phyloP scores from a whole-genome alignment of 768 basidiomycete genomes.

The Hirschioporus abietinus region DNA sequence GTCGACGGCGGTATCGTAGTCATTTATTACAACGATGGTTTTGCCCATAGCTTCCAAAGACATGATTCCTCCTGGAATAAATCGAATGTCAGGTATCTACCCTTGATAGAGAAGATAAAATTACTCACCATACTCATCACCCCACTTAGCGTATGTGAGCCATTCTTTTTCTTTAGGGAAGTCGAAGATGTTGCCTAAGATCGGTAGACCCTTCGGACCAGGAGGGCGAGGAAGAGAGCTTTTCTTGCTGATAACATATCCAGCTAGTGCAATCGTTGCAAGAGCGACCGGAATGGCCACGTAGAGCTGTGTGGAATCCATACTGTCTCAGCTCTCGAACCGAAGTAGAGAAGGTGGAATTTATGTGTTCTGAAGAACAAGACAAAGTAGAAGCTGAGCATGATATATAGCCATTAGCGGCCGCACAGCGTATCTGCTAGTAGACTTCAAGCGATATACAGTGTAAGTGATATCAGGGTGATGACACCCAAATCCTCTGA shows the following conservation, averaged over 20 bases:
- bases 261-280: not conserved
- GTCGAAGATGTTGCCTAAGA: slow-evolving; percentile 22
- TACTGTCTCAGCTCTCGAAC: not conserved
- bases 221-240: slow-evolving; percentile 16
- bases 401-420: not conserved
- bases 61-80: slow-evolving; percentile 17
- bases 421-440: not conserved
- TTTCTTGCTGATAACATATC: not conserved
- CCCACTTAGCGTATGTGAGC: slow-evolving; percentile 8
- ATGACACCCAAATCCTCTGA: not conserved
- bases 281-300: slow-evolving; percentile 8
- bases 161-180: slow-evolving; percentile 17
- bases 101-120: not conserved
- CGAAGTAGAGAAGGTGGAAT: not conserved
- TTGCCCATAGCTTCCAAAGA: slow-evolving; percentile 18
- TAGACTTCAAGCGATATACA: not conserved
- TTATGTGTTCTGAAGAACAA: not conserved
- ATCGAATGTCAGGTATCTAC: not conserved
- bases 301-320: slow-evolving; percentile 7
- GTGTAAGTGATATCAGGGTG: not conserved
- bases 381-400: not conserved
- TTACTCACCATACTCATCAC: slow-evolving; percentile 8
- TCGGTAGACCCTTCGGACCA: slow-evolving; percentile 18
- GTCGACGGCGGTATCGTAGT: slow-evolving; percentile 18
- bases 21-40: slow-evolving; percentile 21